Evolutionary conservation across 768 basidiomycete species (phyloP).

Genomic region (Obba rivulosa): DNA sequence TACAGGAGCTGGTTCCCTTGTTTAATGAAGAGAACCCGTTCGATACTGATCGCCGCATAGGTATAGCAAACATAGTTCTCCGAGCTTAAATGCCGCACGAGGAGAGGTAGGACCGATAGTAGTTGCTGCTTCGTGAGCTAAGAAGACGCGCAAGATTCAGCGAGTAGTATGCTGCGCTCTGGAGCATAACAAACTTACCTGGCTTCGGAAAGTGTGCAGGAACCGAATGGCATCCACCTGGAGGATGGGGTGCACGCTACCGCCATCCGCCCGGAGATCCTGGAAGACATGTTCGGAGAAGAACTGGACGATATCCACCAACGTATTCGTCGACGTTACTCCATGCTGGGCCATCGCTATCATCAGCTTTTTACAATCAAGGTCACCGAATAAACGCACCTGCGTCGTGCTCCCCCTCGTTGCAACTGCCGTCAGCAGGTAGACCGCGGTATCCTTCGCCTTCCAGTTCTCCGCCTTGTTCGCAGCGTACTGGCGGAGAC

Average conservation of each 20-base stretch:
- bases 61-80: constrained; percentile 90
- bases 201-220: constrained; percentile 92
- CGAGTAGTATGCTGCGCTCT: neutral
- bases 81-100: constrained; percentile 77
- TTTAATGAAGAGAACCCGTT: constrained; percentile 89
- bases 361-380: constrained; percentile 2
- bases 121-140: constrained; percentile 93
- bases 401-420: constrained; percentile 82
- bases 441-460: constrained; percentile 90
- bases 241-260: constrained; percentile 79
- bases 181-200: constrained; percentile 41
- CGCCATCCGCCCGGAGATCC: constrained; percentile 70
- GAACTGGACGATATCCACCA: constrained; percentile 93
- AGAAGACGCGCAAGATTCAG: neutral
- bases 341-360: constrained; percentile 53
- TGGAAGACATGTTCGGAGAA: constrained; percentile 88
- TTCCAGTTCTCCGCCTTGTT: constrained; percentile 72
- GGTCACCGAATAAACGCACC: constrained; percentile 34
- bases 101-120: constrained; percentile 81
- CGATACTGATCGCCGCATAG: constrained; percentile 97
- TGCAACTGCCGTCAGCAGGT: constrained; percentile 89
- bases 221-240: constrained; percentile 97
- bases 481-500: constrained; percentile 59
- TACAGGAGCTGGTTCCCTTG: constrained; percentile 70
- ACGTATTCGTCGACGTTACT: constrained; percentile 86